Base-by-base conservation (phyloP, 306 rosid species). In the Prunus fruticosa region DNA sequence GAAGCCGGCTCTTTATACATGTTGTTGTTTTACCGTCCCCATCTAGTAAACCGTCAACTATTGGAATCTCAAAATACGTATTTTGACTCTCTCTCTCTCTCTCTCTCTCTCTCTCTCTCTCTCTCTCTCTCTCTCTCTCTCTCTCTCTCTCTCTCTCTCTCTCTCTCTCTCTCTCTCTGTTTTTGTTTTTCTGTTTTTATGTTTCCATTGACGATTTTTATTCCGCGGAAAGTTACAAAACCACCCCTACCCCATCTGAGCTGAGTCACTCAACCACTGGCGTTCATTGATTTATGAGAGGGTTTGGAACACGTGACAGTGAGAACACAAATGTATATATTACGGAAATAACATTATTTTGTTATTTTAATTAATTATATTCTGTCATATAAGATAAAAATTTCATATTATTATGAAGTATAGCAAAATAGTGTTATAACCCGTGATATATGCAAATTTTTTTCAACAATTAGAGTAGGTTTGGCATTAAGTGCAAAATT, bases 31-130 rank as follows among this genome's bases (percentile, higher is more conserved):
- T 30, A 4, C 20, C 74, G 72, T 47, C 68, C 68, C 76, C 56
- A 11, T 25, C 28, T 30, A 46, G 41, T 13, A 30, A 18, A 53
- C 32, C 62, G 74, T 80, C 82, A 53, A 76, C 38, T 47, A 13
- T 46, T 54, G 61, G 77, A 63, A 80, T 61, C 56, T 68, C 49
- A 34, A 46, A 14, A 11, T 71, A 45, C 83, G 70, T 70, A 70
- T 34, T 78, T 57, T 69, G 64, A 27, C 74, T n/a, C n/a, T n/a
- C n/a, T n/a, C n/a, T n/a, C n/a, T n/a, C n/a, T n/a, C n/a, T n/a
- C n/a, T n/a, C n/a, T n/a, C n/a, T n/a, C n/a, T n/a, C n/a, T n/a
- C n/a, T n/a, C n/a, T n/a, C n/a, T n/a, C n/a, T n/a, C n/a, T n/a
- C n/a, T n/a, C n/a, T n/a, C n/a, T n/a, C n/a, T n/a, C 27, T 25